Evolutionary conservation across 2,329 filamentous ascomycete genomes (phyloP), one percentile per base, ranked within the genome.

Genomic region (Fusarium xyrophilum): DNA sequence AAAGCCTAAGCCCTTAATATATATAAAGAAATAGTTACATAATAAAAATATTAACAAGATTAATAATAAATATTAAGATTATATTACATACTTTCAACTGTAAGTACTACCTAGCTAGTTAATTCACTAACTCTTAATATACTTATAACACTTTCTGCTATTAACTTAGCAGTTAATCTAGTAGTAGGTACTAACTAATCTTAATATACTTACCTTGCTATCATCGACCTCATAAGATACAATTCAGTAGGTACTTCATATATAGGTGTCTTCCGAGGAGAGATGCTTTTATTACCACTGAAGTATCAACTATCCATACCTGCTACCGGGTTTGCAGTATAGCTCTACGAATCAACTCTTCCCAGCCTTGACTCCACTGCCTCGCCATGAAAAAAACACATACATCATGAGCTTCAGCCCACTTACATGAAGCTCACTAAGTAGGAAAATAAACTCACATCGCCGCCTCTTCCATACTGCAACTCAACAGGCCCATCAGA

Each of bases 401-500:
- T 25, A 19, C n/a, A 33, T 17, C 35, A 23, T 30, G 23, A 40
- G 32, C 33, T 51, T 21, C 19, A 23, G 27, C 7, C 7, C 30
- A 25, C n/a, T n/a, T 23, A 32, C 46, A 30, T 43, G 23, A 25
- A 35, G 47, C 53, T 30, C 53, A 32, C 38, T 21, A n/a, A 17
- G 23, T 27, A 15, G 40, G 40, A 19, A 15, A 28, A 14, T 33
- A 33, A 23, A n/a, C 32, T 30, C 10, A 25, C 10, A 43, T 35
- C 27, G 44, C 32, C 23, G 15, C 27, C 15, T 54, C 25, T 46
- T 25, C 27, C 14, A 40, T 14, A n/a, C n/a, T 21, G 19, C 21
- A 28, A 14, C 44, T 42, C 21, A 25, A 23, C n/a, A 11, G 30
- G 23, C 19, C 9, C n/a, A 27, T 58, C 72, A 98, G 76, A 98